These are phyloP conservation scores for Pseudogymnoascus sp. DNA, from an alignment of 2,329 filamentous ascomycete genomes.

Conservation along the genomic window DNA sequence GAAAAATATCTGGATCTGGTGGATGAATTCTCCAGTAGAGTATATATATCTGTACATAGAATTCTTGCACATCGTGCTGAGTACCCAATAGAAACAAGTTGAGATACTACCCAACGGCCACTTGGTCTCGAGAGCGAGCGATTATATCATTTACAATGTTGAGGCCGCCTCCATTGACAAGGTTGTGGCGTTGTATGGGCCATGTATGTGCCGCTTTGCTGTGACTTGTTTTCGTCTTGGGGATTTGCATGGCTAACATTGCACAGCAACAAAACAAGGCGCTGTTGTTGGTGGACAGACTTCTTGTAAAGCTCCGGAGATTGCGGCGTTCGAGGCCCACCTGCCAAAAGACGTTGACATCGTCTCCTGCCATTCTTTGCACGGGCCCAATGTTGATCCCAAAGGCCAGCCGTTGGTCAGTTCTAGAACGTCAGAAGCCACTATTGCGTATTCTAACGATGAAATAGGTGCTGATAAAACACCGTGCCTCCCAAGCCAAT, in stretches of 20 bases:
- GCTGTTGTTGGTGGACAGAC: constrained; percentile 97
- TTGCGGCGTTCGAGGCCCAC: constrained; percentile 83
- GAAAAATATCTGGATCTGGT: constrained; percentile 76
- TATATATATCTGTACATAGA: constrained; percentile 52
- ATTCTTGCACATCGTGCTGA: constrained; percentile 30
- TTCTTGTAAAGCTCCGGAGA: constrained; percentile 95
- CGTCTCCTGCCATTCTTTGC: constrained; percentile 91
- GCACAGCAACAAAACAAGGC: constrained; percentile 78
- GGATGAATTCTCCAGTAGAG: constrained; percentile 77
- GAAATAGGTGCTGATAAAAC: constrained; percentile 70
- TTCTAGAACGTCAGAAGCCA: neutral
- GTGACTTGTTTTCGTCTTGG: constrained; percentile 4
- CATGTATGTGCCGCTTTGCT: constrained; percentile 58
- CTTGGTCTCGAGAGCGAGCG: constrained; percentile 89
- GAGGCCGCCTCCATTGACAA: constrained; percentile 85
- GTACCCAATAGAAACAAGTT: constrained; percentile 62
- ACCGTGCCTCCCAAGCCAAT: constrained; percentile 72
- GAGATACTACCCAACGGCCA: constrained; percentile 91
- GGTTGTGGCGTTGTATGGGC: constrained; percentile 82
- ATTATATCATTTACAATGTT: constrained; percentile 98
- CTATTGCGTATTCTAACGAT: neutral
- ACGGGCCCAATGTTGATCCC: constrained; percentile 84
- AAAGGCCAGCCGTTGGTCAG: constrained; percentile 78
- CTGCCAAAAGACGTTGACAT: constrained; percentile 86
- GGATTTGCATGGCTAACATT: constrained; percentile 15